These are phyloP conservation scores for Entomortierella chlamydospora DNA, from an alignment of 192 early-diverging fungal species.

Conservation along the genomic window DNA sequence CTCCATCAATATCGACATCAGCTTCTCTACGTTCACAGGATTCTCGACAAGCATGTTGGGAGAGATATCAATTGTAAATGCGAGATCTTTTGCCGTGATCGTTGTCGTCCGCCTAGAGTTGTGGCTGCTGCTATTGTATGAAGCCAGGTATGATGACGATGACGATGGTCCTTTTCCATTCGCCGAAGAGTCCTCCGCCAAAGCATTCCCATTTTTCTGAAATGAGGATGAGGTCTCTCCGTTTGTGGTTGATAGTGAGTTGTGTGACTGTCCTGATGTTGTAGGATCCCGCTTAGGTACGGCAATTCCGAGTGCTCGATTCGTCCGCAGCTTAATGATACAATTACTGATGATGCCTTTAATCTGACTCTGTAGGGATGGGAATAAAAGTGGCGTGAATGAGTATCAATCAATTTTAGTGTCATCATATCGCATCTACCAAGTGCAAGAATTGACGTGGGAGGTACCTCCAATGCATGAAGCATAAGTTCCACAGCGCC, in stretches of 20 bases:
- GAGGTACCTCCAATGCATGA: constrained; percentile 70
- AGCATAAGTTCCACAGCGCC: constrained; percentile 72
- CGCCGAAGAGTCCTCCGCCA: constrained; percentile 10
- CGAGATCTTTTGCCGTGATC: constrained; percentile 67
- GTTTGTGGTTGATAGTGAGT: background rate
- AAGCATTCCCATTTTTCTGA: background rate
- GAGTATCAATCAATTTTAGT: background rate
- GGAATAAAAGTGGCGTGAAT: background rate
- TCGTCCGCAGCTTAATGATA: constrained; percentile 72
- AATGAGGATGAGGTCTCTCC: background rate
- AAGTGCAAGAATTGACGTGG: background rate
- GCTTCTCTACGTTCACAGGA: constrained; percentile 68
- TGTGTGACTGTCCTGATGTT: constrained; percentile 9
- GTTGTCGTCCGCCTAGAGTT: constrained; percentile 34
- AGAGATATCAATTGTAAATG: constrained; percentile 72
- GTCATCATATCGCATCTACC: background rate
- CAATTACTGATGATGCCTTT: constrained; percentile 75
- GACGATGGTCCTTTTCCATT: constrained; percentile 33
- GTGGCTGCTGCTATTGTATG: constrained; percentile 20
- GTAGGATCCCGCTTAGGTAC: constrained; percentile 14
- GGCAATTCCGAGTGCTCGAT: constrained; percentile 68
- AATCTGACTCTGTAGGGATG: constrained; percentile 65
- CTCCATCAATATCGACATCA: constrained; percentile 58
- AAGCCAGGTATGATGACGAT: constrained; percentile 5
- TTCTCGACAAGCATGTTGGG: constrained; percentile 75